A percentile compares a stretch with the other conserved stretches of the same genome.
phyloP scores from a whole-genome alignment of 2,329 filamentous ascomycete species.

The Xylaria hypoxylon region DNA sequence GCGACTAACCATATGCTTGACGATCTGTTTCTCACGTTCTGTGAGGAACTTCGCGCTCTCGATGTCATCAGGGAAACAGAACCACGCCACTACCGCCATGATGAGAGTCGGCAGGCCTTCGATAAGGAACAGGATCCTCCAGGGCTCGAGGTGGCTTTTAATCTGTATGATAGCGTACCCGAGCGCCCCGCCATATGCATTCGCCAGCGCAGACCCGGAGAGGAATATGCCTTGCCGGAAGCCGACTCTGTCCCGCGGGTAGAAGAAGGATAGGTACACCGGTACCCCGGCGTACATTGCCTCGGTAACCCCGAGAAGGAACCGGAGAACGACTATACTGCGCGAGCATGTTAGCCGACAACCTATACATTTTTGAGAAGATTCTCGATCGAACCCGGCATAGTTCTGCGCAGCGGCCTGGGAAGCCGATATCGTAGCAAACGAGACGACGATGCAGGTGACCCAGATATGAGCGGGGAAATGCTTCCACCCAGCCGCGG shows the following conservation, averaged over 20 bases:
- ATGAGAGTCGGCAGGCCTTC: conserved; percentile 57
- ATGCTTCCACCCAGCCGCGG: conserved; percentile 39
- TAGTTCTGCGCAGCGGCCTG: conserved; percentile 55
- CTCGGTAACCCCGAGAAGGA: conserved; percentile 58
- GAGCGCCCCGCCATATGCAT: conserved; percentile 55
- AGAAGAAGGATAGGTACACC: conserved; percentile 66
- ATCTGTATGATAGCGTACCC: conserved; percentile 54
- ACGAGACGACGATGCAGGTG: conserved; percentile 56
- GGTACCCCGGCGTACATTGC: conserved; percentile 55
- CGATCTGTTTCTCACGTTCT: conserved; percentile 53
- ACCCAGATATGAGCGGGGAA: conserved; percentile 53
- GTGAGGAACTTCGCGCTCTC: conserved; percentile 42
- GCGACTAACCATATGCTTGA: conserved; percentile 39
- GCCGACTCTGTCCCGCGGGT: conserved; percentile 67
- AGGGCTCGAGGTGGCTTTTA: conserved; percentile 46
- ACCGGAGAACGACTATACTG: conserved; percentile 54
- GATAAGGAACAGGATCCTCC: conserved; percentile 61
- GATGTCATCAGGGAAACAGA: conserved; percentile 56
- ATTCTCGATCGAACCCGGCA: conserved; percentile 46
- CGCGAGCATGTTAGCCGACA: background rate
- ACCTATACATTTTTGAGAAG: background rate
- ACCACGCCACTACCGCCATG: conserved; percentile 56
- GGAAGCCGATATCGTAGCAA: conserved; percentile 58
- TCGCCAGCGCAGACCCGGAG: conserved; percentile 55
- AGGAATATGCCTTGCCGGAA: conserved; percentile 67